phyloP scores from a whole-genome alignment of 2,329 filamentous ascomycete species.

The Rhynchosporium secalis region DNA sequence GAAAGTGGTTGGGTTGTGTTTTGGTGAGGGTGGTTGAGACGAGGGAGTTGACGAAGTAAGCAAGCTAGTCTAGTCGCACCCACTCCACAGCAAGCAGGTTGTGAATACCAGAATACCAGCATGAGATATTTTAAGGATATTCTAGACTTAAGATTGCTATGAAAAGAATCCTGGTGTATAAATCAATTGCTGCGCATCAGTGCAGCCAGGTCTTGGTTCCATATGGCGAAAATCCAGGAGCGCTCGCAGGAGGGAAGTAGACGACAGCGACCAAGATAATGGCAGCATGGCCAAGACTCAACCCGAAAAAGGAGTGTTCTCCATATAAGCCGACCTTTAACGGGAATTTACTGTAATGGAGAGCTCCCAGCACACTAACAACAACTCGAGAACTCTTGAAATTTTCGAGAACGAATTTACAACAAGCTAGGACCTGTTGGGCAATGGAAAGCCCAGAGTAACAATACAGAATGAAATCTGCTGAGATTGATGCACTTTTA shows the following conservation, averaged over 20 bases:
- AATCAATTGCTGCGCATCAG: not conserved
- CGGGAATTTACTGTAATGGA: too few species aligned
- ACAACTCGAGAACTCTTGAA: not conserved
- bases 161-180: not conserved
- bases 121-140: not conserved
- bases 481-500: not conserved
- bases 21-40: not conserved
- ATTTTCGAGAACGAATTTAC: not conserved
- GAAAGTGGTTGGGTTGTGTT: conserved; percentile 5
- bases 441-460: not conserved
- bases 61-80: not conserved
- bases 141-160: not conserved
- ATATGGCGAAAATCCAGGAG: not conserved
- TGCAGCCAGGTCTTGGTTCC: too few species aligned
- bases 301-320: too few species aligned
- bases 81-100: not conserved
- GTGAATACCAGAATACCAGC: not conserved
- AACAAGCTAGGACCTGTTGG: too few species aligned
- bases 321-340: too few species aligned
- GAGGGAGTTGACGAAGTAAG: conserved; percentile 5
- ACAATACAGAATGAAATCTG: not conserved
- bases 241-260: not conserved
- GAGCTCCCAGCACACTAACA: too few species aligned
- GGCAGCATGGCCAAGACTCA: not conserved
- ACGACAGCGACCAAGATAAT: not conserved